Base-by-base conservation (phyloP, 2,329 filamentous ascomycete species). In the Colletotrichum euphorbiae region DNA sequence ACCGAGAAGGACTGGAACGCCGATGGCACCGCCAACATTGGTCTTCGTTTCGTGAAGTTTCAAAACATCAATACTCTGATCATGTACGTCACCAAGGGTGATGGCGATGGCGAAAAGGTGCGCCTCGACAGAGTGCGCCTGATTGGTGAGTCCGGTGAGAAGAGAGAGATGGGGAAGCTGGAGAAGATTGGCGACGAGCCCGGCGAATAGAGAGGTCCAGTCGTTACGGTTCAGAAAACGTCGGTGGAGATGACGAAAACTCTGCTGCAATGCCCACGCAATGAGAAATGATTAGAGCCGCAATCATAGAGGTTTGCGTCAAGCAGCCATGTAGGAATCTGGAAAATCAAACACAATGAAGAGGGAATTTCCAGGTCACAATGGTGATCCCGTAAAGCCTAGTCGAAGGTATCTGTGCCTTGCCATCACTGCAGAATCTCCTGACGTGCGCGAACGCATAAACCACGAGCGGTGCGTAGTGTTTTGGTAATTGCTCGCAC, bases 31-130 rank as follows among this genome's bases (percentile, higher is more conserved):
- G 91, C 89, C 13, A 92, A 85, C 74, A 81, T 95, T 61, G 81
- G 86, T 50, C 82, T 98, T 74, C 92, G 94, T 13, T 98, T 95
- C 76, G 96, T 99, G 80, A 98, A 98, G 82, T 99, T 98, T 84
- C 96, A 98, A 82, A 97, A 94, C 76, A 92, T 98, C 61, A 91
- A 89, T 68, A 96, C 90, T 70, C 77, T 99, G 74, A 91, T 97
- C 17, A 74, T 99, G 11, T 99, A 98, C 78, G 90, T 99, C 38
- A 92, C 92, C 61, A 91, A 97, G 77, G 94, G 94, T 2, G 92
- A 95, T 62, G 90, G 90, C 17, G 91, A 93, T 58, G 88, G 90
- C 48, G 94, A 98, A 77, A 94, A 93, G 83, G 91, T 96, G 66
- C 90, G 96, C 64, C 80, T 99, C 56, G 93, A 96, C 80, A 86